These are phyloP conservation scores for Pseudocercospora pini-densiflorae DNA, from an alignment of 2,329 filamentous ascomycete genomes.

Conservation along the genomic window DNA sequence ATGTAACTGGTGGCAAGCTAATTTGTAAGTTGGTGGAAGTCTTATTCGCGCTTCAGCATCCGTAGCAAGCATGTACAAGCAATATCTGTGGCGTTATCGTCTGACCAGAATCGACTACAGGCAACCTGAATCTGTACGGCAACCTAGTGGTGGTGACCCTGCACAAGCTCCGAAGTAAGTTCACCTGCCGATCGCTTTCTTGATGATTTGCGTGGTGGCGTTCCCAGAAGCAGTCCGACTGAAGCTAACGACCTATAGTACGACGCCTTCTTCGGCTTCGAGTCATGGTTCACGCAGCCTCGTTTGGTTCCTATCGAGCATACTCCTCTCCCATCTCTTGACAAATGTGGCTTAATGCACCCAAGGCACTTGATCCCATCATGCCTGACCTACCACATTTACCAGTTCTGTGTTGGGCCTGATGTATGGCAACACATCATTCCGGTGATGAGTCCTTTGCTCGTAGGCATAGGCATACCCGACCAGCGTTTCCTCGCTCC, in stretches of 20 bases:
- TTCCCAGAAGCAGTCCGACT: neutral
- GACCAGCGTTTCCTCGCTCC: conserved; percentile 65
- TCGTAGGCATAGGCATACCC: conserved; percentile 72
- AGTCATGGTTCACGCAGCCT: neutral
- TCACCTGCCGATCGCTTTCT: neutral
- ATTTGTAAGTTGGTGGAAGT: neutral
- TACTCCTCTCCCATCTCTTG: neutral
- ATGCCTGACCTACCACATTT: conserved; percentile 43
- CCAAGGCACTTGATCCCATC: neutral
- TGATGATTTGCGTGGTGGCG: neutral
- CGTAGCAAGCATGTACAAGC: conserved; percentile 1
- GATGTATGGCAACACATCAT: conserved; percentile 55
- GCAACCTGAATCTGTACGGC: neutral
- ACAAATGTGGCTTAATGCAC: neutral
- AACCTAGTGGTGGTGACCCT: neutral
- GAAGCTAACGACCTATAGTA: neutral
- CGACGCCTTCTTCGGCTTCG: neutral
- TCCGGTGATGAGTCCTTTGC: conserved; percentile 59
- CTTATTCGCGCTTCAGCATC: neutral
- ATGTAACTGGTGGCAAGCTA: conserved; percentile 59
- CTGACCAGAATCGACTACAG: neutral
- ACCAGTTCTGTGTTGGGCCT: conserved; percentile 54
- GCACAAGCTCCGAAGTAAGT: neutral
- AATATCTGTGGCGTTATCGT: neutral
- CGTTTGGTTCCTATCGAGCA: neutral